These are phyloP conservation scores for Malbranchea zuffiana DNA, from an alignment of 2,329 filamentous ascomycete genomes.

Conservation along the genomic window DNA sequence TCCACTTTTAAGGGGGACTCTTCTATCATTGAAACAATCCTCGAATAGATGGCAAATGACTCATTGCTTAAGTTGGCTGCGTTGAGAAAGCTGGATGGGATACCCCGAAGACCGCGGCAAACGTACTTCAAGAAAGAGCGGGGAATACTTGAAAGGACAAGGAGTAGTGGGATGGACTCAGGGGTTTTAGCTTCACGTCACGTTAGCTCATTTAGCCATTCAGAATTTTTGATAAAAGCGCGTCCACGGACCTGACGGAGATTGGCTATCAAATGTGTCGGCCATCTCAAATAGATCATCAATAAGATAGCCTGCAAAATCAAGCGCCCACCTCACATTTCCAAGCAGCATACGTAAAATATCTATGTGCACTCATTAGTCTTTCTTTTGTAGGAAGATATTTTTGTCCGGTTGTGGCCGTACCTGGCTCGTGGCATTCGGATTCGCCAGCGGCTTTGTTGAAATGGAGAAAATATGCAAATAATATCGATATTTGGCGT, in stretches of 20 bases:
- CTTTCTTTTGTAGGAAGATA: background rate
- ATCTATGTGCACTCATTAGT: slow-evolving; percentile 37
- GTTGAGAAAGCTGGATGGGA: slow-evolving; percentile 37
- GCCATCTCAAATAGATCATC: slow-evolving; percentile 42
- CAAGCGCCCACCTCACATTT: slow-evolving; percentile 66
- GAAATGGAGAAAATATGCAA: slow-evolving; percentile 55
- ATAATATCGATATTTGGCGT: slow-evolving; percentile 55
- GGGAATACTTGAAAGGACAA: slow-evolving; percentile 64
- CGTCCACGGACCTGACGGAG: too few species aligned
- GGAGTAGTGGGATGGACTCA: slow-evolving; percentile 30
- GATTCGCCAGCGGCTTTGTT: slow-evolving; percentile 41
- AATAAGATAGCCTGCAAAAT: slow-evolving; percentile 48
- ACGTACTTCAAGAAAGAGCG: slow-evolving; percentile 60
- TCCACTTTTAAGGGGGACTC: slow-evolving; percentile 47
- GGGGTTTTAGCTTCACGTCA: slow-evolving; percentile 5
- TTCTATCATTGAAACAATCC: slow-evolving; percentile 44
- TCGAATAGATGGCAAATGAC: slow-evolving; percentile 36
- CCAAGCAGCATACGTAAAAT: slow-evolving; percentile 62
- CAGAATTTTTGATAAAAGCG: too few species aligned
- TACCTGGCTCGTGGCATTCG: slow-evolving; percentile 48
- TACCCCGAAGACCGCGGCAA: slow-evolving; percentile 52
- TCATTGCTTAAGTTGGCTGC: slow-evolving; percentile 32
- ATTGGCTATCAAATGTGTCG: slow-evolving; percentile 30
- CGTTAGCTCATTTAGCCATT: too few species aligned
- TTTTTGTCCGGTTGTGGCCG: slow-evolving; percentile 14